Percentiles rank a stretch among this genome's conserved stretches.
phyloP scores from a whole-genome alignment of 495 filamentous ascomycete genomes.

The Penicillium goetzii region DNA sequence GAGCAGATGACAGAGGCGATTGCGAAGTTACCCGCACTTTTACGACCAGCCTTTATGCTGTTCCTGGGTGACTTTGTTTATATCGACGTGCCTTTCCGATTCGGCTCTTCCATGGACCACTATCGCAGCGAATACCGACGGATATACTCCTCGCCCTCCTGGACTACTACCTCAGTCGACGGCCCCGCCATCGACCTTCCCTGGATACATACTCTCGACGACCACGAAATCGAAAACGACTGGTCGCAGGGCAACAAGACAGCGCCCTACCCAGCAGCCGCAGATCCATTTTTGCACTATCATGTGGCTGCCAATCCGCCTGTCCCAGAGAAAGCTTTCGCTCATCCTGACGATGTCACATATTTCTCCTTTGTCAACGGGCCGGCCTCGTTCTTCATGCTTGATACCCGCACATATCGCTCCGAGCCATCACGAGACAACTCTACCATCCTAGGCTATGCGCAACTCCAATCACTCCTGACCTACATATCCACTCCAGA shows the following conservation, averaged over 20 bases:
- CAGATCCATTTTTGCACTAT: constrained; percentile 87
- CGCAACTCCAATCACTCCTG: constrained; percentile 79
- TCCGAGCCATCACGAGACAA: constrained; percentile 59
- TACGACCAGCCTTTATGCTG: constrained; percentile 80
- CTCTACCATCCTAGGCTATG: constrained; percentile 84
- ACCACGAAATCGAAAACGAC: constrained; percentile 95
- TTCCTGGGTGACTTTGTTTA: constrained; percentile 99
- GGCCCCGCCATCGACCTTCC: constrained; percentile 63
- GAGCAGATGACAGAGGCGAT: constrained; percentile 60
- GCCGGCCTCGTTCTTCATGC: constrained; percentile 89
- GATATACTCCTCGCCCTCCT: constrained; percentile 90
- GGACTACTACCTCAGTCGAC: constrained; percentile 59
- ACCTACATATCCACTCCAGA: constrained; percentile 71
- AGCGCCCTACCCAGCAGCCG: constrained; percentile 70
- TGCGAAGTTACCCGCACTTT: constrained; percentile 63
- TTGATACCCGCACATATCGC: constrained; percentile 90
- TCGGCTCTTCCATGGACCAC: constrained; percentile 69
- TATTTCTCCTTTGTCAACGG: constrained; percentile 90
- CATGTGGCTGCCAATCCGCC: constrained; percentile 86
- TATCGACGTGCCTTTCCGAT: constrained; percentile 82
- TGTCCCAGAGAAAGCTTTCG: constrained; percentile 42
- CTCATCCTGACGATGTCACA: constrained; percentile 58
- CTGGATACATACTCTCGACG: constrained; percentile 95
- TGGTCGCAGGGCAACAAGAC: constrained; percentile 75
- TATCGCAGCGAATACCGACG: constrained; percentile 93